phyloP scores from a whole-genome alignment of 208 protist genomes.

The Paratrypanosoma confusum region DNA sequence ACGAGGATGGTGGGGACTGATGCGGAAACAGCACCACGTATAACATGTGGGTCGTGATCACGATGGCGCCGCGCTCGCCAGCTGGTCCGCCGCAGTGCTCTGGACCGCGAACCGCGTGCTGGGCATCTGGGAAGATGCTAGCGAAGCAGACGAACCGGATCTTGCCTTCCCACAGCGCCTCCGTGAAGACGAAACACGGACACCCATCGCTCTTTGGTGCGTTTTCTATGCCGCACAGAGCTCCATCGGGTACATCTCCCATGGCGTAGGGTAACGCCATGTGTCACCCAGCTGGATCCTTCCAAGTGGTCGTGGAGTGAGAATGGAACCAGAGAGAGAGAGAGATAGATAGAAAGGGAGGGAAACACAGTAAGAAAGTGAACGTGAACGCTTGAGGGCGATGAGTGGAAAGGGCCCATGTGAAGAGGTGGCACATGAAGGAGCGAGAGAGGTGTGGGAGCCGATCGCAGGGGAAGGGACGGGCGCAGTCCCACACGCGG shows the following conservation, averaged over 20 bases:
- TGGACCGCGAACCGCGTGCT: not conserved
- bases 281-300: not conserved
- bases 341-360: conserved; percentile 2
- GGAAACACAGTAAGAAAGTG: conserved; percentile 2
- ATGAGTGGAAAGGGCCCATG: too few relatives aligned
- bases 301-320: not conserved
- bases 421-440: too few relatives aligned
- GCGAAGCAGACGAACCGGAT: not conserved
- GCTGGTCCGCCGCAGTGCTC: too few relatives aligned
- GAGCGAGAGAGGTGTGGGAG: too few relatives aligned
- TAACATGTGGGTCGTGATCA: not conserved
- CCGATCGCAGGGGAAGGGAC: too few relatives aligned
- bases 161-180: not conserved
- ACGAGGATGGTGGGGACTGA: too few relatives aligned
- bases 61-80: not conserved
- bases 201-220: too few relatives aligned
- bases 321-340: not conserved
- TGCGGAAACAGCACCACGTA: not conserved
- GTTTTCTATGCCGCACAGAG: not conserved
- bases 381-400: too few relatives aligned
- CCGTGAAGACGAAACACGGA: too few relatives aligned
- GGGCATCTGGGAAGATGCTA: not conserved
- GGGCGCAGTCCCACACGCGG: too few relatives aligned
- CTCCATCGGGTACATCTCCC: not conserved
- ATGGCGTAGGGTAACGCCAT: conserved; percentile 44